Base-by-base conservation (phyloP, 805 yeast species). In the Kuraishia borneana region DNA sequence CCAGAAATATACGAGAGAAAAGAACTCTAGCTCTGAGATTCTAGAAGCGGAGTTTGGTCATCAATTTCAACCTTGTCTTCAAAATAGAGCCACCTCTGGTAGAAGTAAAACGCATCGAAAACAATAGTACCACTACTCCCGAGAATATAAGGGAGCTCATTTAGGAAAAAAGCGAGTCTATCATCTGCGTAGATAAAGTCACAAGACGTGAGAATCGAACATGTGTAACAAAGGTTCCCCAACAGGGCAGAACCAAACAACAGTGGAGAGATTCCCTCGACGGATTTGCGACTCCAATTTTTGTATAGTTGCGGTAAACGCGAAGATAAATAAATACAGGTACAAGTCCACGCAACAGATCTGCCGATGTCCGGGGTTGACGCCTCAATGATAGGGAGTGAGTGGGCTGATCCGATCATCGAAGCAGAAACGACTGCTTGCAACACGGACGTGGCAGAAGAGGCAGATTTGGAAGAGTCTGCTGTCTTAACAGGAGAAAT, bases 91-190 rank as follows among this genome's bases (percentile, higher is more conserved):
- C 58, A 58, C 30, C 70, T 56, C 48, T 81, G 92, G 49, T 75
- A 76, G 46, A 80, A 77, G 49, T 78, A 80, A 3, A 73, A 57
- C 26, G 76, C 39, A 51, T 88, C 96, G 53, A 88, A 85, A 3
- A 75, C 43, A 14, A 87, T 68, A 0, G 96, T 87, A 6, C 96
- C 96, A 0, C 84, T 70, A 42, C 92, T 77, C 1, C 96, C 96
- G 18, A 85, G 47, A 21, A 89, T 64, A 48, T 78, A 88, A 0
- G 96, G 95, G 35, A 84, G 51, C 46, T 87, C 95, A 31, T 73
- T 76, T 42, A 60, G 42, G 19, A 85, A 54, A 48, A 82, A 88
- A 10, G 27, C 57, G 36, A 42, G 43, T 43, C 58, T 61, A 27
- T 62, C 56, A 1, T 53, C 56, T 12, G 57, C 49, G 40, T 21